Percentiles rank a stretch among this genome's conserved stretches.
Evolutionary conservation across 208 protist species (phyloP).

Genomic region (Trypanosoma vivax): DNA sequence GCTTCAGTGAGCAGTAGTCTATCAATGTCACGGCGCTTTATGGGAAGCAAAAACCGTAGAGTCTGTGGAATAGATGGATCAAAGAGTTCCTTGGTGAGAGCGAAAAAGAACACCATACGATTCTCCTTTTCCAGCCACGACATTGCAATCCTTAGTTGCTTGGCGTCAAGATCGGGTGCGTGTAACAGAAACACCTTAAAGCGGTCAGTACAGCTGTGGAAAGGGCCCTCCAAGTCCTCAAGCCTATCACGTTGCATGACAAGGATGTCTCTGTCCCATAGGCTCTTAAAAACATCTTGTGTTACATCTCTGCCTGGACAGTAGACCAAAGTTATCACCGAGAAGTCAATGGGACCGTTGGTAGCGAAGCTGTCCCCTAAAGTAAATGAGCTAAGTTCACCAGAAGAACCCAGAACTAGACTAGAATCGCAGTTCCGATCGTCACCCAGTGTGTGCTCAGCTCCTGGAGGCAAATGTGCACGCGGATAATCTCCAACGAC

Average conservation of each 20-base stretch:
- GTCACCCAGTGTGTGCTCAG: too few species aligned
- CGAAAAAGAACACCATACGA: conserved; percentile 63
- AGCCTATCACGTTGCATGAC: conserved; percentile 29
- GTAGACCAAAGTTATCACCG: conserved; percentile 58
- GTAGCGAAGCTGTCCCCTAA: conserved; percentile 6
- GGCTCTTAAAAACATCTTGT: conserved; percentile 20
- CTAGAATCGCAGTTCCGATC: too few species aligned
- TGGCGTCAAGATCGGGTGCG: conserved; percentile 30
- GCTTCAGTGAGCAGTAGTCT: conserved; percentile 38
- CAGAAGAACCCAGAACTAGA: not conserved
- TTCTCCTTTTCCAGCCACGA: conserved; percentile 31
- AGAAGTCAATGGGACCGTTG: conserved; percentile 6
- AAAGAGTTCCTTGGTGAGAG: conserved; percentile 15
- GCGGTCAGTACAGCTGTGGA: conserved; percentile 36
- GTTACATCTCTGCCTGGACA: conserved; percentile 21
- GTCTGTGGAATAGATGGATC: conserved; percentile 22
- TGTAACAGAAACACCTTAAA: conserved; percentile 67
- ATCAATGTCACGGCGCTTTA: conserved; percentile 31
- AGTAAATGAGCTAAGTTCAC: not conserved
- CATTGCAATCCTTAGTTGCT: conserved; percentile 30
- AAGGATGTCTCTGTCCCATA: conserved; percentile 62
- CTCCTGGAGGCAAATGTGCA: too few species aligned
- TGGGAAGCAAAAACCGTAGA: conserved; percentile 33
- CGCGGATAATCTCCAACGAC: too few species aligned
- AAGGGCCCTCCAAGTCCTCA: conserved; percentile 30